Percentiles rank a stretch among this genome's conserved stretches.
phyloP scores from a whole-genome alignment of 1,284 basidiomycete species.

The Sphagnurus paluster region DNA sequence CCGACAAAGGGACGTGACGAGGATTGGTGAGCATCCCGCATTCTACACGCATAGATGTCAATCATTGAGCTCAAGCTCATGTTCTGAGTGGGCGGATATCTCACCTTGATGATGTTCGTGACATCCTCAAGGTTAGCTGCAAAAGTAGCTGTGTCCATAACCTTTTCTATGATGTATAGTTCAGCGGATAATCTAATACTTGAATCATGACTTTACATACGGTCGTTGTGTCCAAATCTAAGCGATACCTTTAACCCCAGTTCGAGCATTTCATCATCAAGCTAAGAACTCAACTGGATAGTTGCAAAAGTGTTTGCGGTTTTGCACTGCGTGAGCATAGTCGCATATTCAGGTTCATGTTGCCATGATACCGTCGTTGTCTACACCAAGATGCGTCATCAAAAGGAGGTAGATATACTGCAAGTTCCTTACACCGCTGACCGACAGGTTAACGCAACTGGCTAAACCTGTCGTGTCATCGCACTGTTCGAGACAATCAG shows the following conservation, averaged over 20 bases:
- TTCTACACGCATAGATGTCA: background rate
- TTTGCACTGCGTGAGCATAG: slow-evolving; percentile 8
- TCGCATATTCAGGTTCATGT: slow-evolving; percentile 1
- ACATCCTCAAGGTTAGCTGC: slow-evolving; percentile 7
- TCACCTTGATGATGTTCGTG: slow-evolving; percentile 4
- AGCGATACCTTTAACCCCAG: background rate
- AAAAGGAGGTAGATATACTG: too few relatives aligned
- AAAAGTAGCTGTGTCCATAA: slow-evolving; percentile 9
- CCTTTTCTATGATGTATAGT: background rate
- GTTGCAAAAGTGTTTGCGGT: slow-evolving; percentile 3
- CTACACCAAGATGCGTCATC: background rate
- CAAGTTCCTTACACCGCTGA: slow-evolving; percentile 2
- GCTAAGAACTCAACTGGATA: slow-evolving; percentile 4
- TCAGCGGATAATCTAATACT: background rate
- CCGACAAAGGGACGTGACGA: slow-evolving; percentile 4
- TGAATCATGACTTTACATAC: background rate
- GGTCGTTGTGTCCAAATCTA: slow-evolving; percentile 10
- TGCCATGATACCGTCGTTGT: slow-evolving; percentile 8
- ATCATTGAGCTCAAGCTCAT: too few relatives aligned
- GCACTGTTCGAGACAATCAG: background rate
- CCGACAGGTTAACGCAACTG: slow-evolving; percentile 6
- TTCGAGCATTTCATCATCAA: background rate
- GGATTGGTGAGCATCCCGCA: slow-evolving; percentile 7
- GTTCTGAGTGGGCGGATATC: too few relatives aligned
- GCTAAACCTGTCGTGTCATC: slow-evolving; percentile 6